Evolutionary conservation across 1,284 basidiomycete species (phyloP).

Genomic region (Erythrobasidium hasegawianum): DNA sequence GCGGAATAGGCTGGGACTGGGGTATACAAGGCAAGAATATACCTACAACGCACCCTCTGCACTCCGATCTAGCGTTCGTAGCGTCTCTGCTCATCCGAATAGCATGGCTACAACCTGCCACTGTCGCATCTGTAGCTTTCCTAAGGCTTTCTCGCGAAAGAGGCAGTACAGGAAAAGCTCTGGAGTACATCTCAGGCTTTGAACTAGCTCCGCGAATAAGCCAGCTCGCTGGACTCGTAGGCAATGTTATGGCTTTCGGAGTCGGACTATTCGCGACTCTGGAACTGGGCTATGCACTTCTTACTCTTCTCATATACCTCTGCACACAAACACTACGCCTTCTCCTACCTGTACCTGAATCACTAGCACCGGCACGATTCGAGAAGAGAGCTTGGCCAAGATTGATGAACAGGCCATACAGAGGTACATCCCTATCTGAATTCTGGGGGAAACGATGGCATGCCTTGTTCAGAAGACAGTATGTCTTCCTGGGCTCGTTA

Average conservation of each 20-base stretch:
- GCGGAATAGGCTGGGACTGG: slow-evolving; percentile 30
- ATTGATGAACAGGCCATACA: slow-evolving; percentile 8
- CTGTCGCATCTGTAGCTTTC: too few species aligned
- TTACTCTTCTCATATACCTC: slow-evolving; percentile 9
- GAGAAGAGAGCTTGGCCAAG: slow-evolving; percentile 28
- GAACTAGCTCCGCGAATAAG: not conserved
- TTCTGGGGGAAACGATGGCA: slow-evolving; percentile 34
- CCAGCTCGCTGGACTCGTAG: not conserved
- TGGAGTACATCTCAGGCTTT: too few species aligned
- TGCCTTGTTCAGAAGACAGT: slow-evolving; percentile 25
- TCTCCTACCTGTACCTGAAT: not conserved
- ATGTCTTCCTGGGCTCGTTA: slow-evolving; percentile 13
- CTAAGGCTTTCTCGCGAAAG: too few species aligned
- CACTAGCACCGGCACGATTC: slow-evolving; percentile 8
- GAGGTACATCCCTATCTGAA: slow-evolving; percentile 18
- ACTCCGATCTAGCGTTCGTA: not conserved
- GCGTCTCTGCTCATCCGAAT: slow-evolving; percentile 13
- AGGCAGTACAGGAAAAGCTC: too few species aligned
- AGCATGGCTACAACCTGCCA: slow-evolving; percentile 11
- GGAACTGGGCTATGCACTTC: slow-evolving; percentile 23
- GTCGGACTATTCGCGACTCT: slow-evolving; percentile 12
- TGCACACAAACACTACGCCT: not conserved
- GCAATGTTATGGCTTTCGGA: slow-evolving; percentile 5
- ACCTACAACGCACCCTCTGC: slow-evolving; percentile 6
- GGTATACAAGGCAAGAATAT: slow-evolving; percentile 17